Evolutionary conservation across 208 protist genomes (phyloP), one percentile per base, ranked within the genome.

Genomic region (Crithidia brevicula): DNA sequence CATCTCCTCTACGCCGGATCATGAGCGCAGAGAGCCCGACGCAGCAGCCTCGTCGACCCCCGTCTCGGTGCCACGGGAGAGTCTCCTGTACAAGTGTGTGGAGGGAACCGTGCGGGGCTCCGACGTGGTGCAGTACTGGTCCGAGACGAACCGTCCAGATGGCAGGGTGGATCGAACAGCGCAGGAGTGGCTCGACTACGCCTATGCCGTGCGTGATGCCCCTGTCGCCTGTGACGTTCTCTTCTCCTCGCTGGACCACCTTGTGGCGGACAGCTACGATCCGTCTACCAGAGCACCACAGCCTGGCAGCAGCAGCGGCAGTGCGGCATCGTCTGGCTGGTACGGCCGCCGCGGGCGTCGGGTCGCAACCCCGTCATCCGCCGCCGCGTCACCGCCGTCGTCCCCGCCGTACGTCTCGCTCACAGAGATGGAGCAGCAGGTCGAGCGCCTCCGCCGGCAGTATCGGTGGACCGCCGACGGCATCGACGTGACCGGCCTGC

Each of bases 401-500:
- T 63, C 27, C 43, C 58, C 49, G 43, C 59, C 23, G 23, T 79
- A 90, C 52, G 83, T 92, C 11, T 59, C 88, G 9, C 52, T 93
- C 4, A 74, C 82, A 18, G 73, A 84, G 57, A 64, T 96, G 65
- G 86, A 91, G 64, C 56, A 76, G 60, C 86, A 94, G 73, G 77
- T 96, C 25, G 77, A 82, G 18, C 54, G 68, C 28, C 61, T 96
- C 15, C 77, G 78, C 28, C 59, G 53, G 18, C 75, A 79, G 38
- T 79, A 81, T 46, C 61, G 58, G 16, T 81, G 73, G 69, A 94
- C 88, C 13, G 47, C 60, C 11, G 88, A 94, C 49, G 91, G 88
- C 20, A 96, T 94, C 72, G 86, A 94, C 53, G 85, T 94, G 22
- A 93, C 84, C 3, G 91, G 86, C 4, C 77, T 96, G 18, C 66